Base-by-base conservation (phyloP, 306 rosid species). In the Astragalus membranaceus region DNA sequence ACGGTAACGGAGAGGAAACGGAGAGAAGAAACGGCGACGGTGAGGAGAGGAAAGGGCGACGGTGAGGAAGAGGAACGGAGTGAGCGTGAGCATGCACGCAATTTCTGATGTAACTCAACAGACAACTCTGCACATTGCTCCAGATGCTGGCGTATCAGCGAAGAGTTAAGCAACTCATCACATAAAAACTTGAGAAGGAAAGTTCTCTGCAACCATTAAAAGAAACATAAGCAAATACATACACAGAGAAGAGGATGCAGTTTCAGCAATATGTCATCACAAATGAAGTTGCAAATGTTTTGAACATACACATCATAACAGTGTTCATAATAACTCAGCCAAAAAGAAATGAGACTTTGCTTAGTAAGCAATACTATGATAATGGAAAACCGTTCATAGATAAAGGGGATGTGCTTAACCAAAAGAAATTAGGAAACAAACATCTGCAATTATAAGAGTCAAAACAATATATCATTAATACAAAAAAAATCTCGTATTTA, bases 51-150 rank as follows among this genome's bases (percentile, higher is more conserved):
- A n/a, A n/a, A n/a, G n/a, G n/a, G n/a, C n/a, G n/a, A n/a, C n/a
- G n/a, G n/a, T n/a, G n/a, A n/a, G n/a, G n/a, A n/a, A n/a, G n/a
- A n/a, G n/a, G n/a, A n/a, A n/a, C n/a, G n/a, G n/a, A n/a, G n/a
- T n/a, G n/a, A n/a, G n/a, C n/a, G n/a, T n/a, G n/a, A n/a, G n/a
- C n/a, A n/a, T 0, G 88, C 70, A 26, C 97, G 99, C 85, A 91
- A 74, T 52, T 89, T 95, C 74, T 95, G 99, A 81, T 89, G 95
- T 78, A 88, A 87, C 66, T 95, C 97, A 43, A 67, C 79, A 0
- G 95, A 86, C 55, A 81, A 62, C 83, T 95, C 97, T 7, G 89
- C 70, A 86, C 95, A 95, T 14, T 89, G 95, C 81, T 95, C 99
- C 75, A 95, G 91, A 83, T 95, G 97, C 74, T 89, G 99, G 49